Conservation (phyloP, 2,329 filamentous ascomycete species). For the Beauveria sp. region DNA sequence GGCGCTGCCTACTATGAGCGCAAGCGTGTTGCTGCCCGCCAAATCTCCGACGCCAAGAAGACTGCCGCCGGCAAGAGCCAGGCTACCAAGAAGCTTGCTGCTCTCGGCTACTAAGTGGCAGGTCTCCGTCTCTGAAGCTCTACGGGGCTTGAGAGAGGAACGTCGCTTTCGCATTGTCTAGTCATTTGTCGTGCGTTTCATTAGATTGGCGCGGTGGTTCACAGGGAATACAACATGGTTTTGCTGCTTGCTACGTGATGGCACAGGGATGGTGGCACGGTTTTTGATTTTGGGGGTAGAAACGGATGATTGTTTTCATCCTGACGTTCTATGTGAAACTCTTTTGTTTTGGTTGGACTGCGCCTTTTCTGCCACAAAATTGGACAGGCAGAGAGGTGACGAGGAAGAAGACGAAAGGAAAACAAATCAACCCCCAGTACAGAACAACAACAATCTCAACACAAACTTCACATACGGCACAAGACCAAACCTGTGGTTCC, state of each 20-base stretch:
- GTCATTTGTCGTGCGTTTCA: constrained; percentile 42
- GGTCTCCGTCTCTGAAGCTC: neutral
- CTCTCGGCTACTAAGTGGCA: constrained; percentile 11
- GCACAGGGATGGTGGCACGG: neutral
- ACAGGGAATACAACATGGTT: constrained; percentile 40
- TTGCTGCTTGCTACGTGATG: constrained; percentile 13
- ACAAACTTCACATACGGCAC: constrained; percentile 6
- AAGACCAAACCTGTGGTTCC: neutral
- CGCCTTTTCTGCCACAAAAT: neutral
- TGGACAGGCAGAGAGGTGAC: neutral
- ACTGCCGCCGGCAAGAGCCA: constrained; percentile 78
- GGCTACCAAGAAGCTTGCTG: constrained; percentile 49
- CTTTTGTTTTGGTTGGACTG: constrained; percentile 1
- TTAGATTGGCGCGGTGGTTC: constrained; percentile 48
- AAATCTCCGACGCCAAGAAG: constrained; percentile 89
- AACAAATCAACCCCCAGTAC: constrained; percentile 9
- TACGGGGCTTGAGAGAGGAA: neutral
- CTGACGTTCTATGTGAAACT: constrained; percentile 8
- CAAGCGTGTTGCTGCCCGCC: constrained; percentile 94
- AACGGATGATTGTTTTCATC: constrained; percentile 8
- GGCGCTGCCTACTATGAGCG: constrained; percentile 98
- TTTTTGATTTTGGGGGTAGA: neutral
- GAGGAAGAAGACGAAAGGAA: constrained; percentile 11
- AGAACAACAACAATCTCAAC: constrained; percentile 10
- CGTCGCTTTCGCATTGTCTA: constrained; percentile 30